Evolutionary conservation across 2,329 filamentous ascomycete genomes (phyloP), one percentile per base, ranked within the genome.

Genomic region (Aspergillus hiratsukae): DNA sequence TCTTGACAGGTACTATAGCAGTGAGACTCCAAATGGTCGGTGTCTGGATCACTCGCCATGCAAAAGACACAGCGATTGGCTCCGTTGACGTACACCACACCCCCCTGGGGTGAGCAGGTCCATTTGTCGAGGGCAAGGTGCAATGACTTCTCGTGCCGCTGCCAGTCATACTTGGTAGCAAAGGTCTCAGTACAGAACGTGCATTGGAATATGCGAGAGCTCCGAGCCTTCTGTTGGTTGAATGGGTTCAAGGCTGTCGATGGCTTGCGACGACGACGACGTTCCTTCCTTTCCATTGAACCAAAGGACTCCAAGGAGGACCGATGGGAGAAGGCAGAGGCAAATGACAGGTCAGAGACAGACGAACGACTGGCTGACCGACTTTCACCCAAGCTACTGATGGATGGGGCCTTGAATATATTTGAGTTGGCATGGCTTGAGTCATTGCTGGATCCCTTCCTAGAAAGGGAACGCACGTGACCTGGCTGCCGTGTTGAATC

Each of bases 21-120:
- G 72, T 87, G 84, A 7, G 74, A 76, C 61, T 84, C 83, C 17
- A 86, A 66, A 67, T 87, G 84, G 14, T 81, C 80, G 25, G 75
- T 69, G 7, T 77, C 77, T 0, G 84, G 83, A 52, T 85, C 78
- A 25, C 76, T 63, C 19, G 74, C 74, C 53, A 79, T 78, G 67
- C 84, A 87, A 65, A 85, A 87, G 1, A 82, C 82, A 66, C 84
- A 87, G 51, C 79, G 75, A 52, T 76, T 76, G 61, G 76, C 74
- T 11, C 80, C 81, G 31, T 81, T 78, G 3, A 76, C 67, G 31
- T 76, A 75, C 4, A 81, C 74, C 2, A 81, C 70, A 1, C 82
- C 81, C 2, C 84, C 84, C 4, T 80, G 69, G 2, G 83, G 84
- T 31, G 83, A 81, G 63, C 84, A 87, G 8, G 83, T 82, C 80